These are phyloP conservation scores for Sporormia fimetaria DNA, from an alignment of 495 filamentous ascomycete genomes.

Conservation along the genomic window DNA sequence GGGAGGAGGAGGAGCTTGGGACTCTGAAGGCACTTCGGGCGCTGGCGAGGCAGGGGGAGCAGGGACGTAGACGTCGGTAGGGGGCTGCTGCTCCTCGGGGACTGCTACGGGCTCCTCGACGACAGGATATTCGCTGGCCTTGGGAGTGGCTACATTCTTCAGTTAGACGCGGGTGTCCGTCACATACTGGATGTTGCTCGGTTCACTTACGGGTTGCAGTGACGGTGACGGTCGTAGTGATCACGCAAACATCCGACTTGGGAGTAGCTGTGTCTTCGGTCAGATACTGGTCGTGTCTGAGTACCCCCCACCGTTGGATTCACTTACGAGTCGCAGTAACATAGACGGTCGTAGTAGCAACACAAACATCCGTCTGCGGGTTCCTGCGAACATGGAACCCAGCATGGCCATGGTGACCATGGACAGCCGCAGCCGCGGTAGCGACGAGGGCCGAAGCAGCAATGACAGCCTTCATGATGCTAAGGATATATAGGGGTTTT, in stretches of 20 bases:
- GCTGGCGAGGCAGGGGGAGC: conserved; percentile 46
- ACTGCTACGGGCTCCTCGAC: too few species aligned
- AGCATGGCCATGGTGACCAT: conserved; percentile 49
- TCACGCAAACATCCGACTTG: conserved; percentile 66
- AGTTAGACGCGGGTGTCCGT: conserved; percentile 56
- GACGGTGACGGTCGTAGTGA: conserved; percentile 55
- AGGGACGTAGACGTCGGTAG: conserved; percentile 52
- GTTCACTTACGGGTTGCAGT: conserved; percentile 66
- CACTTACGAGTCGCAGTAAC: conserved; percentile 47
- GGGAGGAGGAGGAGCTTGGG: conserved; percentile 54
- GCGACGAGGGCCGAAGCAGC: conserved; percentile 54
- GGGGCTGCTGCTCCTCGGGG: conserved; percentile 53
- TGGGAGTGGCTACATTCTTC: conserved; percentile 62
- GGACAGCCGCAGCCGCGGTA: conserved; percentile 49
- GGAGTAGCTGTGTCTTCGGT: conserved; percentile 51
- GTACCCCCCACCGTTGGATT: conserved; percentile 56
- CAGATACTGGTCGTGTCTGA: conserved; percentile 61
- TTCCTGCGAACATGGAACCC: conserved; percentile 43
- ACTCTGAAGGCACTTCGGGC: conserved; percentile 40
- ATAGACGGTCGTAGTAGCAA: conserved; percentile 41
- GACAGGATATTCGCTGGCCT: conserved; percentile 65
- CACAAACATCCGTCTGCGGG: conserved; percentile 13
- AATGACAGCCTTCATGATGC: conserved; percentile 56
- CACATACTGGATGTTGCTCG: conserved; percentile 46
- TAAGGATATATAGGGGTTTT: conserved; percentile 6